Evolutionary conservation across 495 filamentous ascomycete species (phyloP), one percentile per base, ranked within the genome.

Genomic region (Penicillium waksmanii): DNA sequence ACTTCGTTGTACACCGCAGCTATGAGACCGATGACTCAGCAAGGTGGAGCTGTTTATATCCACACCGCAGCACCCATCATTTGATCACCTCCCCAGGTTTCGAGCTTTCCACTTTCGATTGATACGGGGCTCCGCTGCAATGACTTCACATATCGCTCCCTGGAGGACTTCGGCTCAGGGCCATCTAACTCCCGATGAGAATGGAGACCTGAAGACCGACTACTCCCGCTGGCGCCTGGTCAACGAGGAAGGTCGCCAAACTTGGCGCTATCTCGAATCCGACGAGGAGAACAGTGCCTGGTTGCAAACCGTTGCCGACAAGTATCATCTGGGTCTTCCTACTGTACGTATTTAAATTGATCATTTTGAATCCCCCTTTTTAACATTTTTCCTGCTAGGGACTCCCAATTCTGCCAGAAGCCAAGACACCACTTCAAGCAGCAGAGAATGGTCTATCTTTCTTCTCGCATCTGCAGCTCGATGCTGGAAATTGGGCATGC

Each of bases 401-500:
- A 36, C 85, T 93, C 7, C 91, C 92, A 2, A 77, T 83, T 6
- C 82, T 96, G 23, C 83, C 88, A 54, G 72, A 80, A 55, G 77
- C 93, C 5, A 86, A 85, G 59, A 92, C 83, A 7, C 89, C 93
- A 15, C 81, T 95, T 48, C 82, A 91, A 64, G 80, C 89, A 9
- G 91, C 88, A 23, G 81, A 85, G 60, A 98, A 98, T 76, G 92
- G 88, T 51, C 79, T 98, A 53, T 81, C 84, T 3, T 98, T 96
- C 81, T 96, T 95, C 80, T 91, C 92, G 36, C 84, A 92, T 49
- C 82, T 98, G 40, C 95, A 98, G 67, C 83, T 96, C 0, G 85
- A 89, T 44, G 86, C 90, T 8, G 95, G 95, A 4, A 91, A 97
- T 69, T 98, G 95, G 95, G 95, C 82, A 5, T 97, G 93, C 76